Conservation (phyloP, 1,284 basidiomycete species). For the Fistulinella staudtii region DNA sequence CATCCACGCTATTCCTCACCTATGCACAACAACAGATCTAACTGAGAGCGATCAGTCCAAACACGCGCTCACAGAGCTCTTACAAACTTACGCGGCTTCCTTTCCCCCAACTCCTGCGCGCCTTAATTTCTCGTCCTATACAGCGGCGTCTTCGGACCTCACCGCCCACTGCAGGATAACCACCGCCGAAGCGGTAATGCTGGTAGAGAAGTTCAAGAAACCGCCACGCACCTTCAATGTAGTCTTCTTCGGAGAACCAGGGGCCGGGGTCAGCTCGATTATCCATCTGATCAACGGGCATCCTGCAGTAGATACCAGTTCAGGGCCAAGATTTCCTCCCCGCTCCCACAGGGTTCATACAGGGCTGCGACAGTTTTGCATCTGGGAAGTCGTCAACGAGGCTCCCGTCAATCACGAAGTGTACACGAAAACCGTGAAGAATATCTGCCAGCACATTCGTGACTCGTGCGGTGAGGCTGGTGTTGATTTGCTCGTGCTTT, state of each 20-base stretch:
- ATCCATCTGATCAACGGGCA: background rate
- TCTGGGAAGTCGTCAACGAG: too few relatives aligned
- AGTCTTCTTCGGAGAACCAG: too few relatives aligned
- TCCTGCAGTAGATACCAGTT: background rate
- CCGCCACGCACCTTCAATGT: background rate
- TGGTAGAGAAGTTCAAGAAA: background rate
- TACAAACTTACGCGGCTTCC: background rate
- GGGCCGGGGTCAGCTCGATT: too few relatives aligned
- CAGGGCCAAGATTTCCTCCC: too few relatives aligned
- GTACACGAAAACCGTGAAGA: background rate
- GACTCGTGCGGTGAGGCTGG: slow-evolving; percentile 6
- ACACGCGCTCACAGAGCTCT: background rate
- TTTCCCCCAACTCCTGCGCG: background rate
- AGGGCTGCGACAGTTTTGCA: too few relatives aligned
- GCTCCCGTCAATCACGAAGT: background rate
- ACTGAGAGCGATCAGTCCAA: background rate
- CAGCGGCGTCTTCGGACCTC: background rate
- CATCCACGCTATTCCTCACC: background rate
- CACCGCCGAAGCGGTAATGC: background rate
- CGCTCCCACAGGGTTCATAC: too few relatives aligned
- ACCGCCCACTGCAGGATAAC: background rate
- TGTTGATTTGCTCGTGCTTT: slow-evolving; percentile 32
- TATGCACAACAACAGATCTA: background rate
- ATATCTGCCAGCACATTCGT: background rate
- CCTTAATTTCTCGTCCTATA: background rate